phyloP scores from a whole-genome alignment of 805 yeast species.

The Kockiozyma suomiensis region DNA sequence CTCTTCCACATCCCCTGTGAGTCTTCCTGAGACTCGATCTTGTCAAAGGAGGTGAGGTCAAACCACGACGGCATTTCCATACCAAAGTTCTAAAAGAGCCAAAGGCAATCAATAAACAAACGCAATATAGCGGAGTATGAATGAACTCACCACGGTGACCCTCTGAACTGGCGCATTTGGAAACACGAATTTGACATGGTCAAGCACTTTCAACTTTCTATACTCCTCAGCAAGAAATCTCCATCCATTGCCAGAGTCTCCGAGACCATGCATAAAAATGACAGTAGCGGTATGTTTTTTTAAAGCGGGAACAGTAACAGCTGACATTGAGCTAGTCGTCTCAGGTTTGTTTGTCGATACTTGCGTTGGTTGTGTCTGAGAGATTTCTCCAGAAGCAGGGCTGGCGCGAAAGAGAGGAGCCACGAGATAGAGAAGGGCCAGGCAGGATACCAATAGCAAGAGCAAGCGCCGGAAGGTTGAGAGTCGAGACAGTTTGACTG shows the following conservation, averaged over 20 bases:
- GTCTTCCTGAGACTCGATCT: constrained; percentile 42
- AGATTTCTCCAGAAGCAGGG: neutral
- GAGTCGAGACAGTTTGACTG: neutral
- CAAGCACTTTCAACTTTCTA: constrained; percentile 46
- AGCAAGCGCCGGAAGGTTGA: neutral
- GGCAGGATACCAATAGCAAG: neutral
- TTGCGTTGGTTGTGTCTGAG: neutral
- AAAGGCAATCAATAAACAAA: neutral
- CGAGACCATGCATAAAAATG: constrained; percentile 70
- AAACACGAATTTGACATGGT: constrained; percentile 71
- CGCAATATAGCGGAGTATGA: neutral
- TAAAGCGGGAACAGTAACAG: constrained; percentile 33
- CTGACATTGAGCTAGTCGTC: too few species aligned
- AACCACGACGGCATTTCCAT: constrained; percentile 82
- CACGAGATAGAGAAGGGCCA: neutral
- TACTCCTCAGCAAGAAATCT: constrained; percentile 71
- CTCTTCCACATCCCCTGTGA: constrained; percentile 45
- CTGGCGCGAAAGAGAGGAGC: neutral
- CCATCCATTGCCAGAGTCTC: constrained; percentile 93
- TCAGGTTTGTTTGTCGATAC: neutral
- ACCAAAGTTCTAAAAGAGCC: constrained; percentile 54
- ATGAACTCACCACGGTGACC: constrained; percentile 53
- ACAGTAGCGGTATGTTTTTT: constrained; percentile 35
- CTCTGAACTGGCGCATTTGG: constrained; percentile 85
- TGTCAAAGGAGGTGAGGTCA: constrained; percentile 36